Evolutionary conservation across 257 asterid genomes (phyloP), one percentile per base, ranked within the genome.

Genomic region (Petrea volubilis): DNA sequence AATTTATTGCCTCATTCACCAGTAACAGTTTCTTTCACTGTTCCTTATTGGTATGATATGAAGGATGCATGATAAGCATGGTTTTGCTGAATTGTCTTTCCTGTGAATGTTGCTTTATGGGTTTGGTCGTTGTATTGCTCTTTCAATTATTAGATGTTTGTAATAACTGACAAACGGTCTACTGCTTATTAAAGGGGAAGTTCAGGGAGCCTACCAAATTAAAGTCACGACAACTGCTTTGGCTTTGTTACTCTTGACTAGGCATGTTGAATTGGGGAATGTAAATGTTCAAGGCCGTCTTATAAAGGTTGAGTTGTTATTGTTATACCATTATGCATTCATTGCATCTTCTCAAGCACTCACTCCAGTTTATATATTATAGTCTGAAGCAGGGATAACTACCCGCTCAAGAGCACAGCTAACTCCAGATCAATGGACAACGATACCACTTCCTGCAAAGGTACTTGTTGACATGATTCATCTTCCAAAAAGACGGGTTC

Each of bases 181-280:
- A 43, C 59, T 60, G 77, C 71, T 75, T 78, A 44, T 34, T 75
- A 31, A 77, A 95, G 99, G 96, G 64, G 99, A 95, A 85, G 76
- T 95, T 77, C 92, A 80, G 80, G 99, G 99, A 76, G 93, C 91
- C 55, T 95, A 95, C 86, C 95, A 88, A 82, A 95, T 95, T 56
- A 95, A 95, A 84, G 94, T 95, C 49, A 95, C 96, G 7, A 88
- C 99, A 6, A 83, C 90, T 8, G 99, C 98, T 60, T 75, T 95
- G 83, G 97, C 92, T 40, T 83, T 95, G 84, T 81, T 91, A 62
- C 84, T 95, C 69, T 79, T 88, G 63, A 84, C 97, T 25, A 85
- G 85, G 75, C 98, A 95, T 76, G 86, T 62, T 77, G 96, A 85
- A 64, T 52, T 91, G 83, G 87, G 80, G 60, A 83, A 84, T 73